These are phyloP conservation scores for Diospyros kaki DNA, from an alignment of 148 eudicot species.

Conservation along the genomic window DNA sequence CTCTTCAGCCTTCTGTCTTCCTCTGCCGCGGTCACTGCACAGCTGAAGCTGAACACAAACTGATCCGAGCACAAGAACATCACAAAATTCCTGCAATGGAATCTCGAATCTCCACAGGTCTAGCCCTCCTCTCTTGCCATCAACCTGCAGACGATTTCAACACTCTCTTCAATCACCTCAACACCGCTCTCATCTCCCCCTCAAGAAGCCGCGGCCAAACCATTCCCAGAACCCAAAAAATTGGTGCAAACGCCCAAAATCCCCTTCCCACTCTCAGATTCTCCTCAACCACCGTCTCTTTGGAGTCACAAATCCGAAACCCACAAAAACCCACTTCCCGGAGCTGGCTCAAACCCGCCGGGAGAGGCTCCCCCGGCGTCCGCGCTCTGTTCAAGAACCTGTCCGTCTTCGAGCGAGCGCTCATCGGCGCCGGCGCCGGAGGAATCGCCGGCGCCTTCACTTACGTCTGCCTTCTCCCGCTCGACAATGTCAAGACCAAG, in stretches of 20 bases:
- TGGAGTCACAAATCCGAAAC: constrained; percentile 24
- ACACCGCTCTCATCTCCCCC: constrained; percentile 35
- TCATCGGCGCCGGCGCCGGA: constrained; percentile 76
- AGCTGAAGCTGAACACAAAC: no score
- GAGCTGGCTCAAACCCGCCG: constrained; percentile 42
- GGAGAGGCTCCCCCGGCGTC: constrained; percentile 23
- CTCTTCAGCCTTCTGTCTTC: no score
- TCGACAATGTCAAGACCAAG: constrained; percentile 86
- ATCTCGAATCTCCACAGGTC: constrained; percentile 27
- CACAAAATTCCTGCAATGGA: constrained; percentile 23
- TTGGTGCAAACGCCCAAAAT: not conserved
- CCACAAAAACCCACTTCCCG: constrained; percentile 37
- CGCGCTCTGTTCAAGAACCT: constrained; percentile 40
- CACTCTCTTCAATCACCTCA: constrained; percentile 54
- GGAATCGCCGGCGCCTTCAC: constrained; percentile 91
- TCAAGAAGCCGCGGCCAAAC: constrained; percentile 22
- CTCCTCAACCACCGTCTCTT: constrained; percentile 57
- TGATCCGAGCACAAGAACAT: no score
- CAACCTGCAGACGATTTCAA: constrained; percentile 35
- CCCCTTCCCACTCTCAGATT: constrained; percentile 29
- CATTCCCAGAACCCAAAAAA: not conserved
- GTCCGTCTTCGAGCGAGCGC: constrained; percentile 68
- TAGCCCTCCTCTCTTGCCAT: constrained; percentile 27
- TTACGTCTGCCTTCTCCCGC: constrained; percentile 72
- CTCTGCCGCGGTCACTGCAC: no score